phyloP scores from a whole-genome alignment of 257 asterid genomes.

The Fraxinus anomala region DNA sequence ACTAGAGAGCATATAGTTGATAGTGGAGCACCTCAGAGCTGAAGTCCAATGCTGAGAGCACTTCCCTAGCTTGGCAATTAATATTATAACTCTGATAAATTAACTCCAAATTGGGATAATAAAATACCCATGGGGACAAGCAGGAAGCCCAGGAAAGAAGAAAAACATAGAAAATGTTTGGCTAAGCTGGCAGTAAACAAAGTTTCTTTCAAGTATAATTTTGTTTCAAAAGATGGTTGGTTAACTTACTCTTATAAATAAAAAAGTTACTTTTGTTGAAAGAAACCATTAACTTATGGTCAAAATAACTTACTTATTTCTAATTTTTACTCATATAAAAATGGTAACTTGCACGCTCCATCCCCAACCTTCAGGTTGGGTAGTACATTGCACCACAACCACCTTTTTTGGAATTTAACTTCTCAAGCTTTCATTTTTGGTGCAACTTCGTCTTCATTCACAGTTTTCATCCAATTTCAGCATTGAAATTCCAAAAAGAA shows the following conservation, averaged over 20 bases:
- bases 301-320: not conserved
- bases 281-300: not conserved
- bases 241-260: no score
- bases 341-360: not conserved
- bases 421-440: not conserved
- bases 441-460: not conserved
- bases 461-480: not conserved
- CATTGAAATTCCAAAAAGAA: not conserved
- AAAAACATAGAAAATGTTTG: not conserved
- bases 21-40: slow-evolving; percentile 11
- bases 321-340: not conserved
- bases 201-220: not conserved
- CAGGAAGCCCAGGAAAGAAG: not conserved
- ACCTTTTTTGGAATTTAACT: not conserved
- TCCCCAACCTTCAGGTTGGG: not conserved
- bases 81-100: not conserved
- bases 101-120: not conserved
- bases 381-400: not conserved
- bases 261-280: not conserved
- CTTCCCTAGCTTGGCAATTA: slow-evolving; percentile 8
- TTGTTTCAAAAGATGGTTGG: no score
- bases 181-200: not conserved
- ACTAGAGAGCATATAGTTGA: slow-evolving; percentile 1
- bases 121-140: not conserved
- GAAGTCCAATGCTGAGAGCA: slow-evolving; percentile 3